Conservation (phyloP, 768 basidiomycete species). For the Roridomyces roridus region DNA sequence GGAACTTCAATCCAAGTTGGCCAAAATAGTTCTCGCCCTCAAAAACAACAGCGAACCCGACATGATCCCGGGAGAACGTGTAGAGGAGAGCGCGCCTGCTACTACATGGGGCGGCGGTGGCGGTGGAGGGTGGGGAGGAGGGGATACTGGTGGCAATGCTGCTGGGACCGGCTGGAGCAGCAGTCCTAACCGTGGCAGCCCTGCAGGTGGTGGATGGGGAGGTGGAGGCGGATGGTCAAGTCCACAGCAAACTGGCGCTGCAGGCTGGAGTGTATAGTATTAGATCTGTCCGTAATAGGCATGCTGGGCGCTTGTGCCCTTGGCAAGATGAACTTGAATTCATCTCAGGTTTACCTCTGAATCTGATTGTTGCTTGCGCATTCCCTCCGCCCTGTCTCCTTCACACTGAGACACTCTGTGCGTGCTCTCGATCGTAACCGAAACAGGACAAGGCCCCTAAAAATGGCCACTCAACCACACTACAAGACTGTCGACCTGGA, state of each 20-base stretch:
- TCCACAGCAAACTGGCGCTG: conserved; percentile 52
- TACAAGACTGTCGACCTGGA: conserved; percentile 5
- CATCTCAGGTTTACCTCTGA: no score
- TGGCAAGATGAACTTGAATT: no score
- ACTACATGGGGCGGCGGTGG: conserved; percentile 34
- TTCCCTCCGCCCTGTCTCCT: no score
- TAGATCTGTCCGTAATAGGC: conserved; percentile 10
- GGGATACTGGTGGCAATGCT: conserved; percentile 1
- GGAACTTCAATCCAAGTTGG: conserved; percentile 82
- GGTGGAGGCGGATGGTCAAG: conserved; percentile 50
- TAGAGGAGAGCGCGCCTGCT: conserved; percentile 18
- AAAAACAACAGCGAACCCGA: conserved; percentile 66
- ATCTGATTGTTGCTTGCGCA: no score
- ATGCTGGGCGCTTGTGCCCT: not conserved
- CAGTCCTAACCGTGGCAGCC: conserved; percentile 20
- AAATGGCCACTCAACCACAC: conserved; percentile 3
- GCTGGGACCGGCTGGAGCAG: conserved; percentile 25
- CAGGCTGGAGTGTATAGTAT: conserved; percentile 60
- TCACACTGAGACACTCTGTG: no score
- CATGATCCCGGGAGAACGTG: conserved; percentile 37
- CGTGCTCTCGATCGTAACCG: no score
- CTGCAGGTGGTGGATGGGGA: conserved; percentile 42
- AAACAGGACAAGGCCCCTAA: no score
- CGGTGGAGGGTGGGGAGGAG: conserved; percentile 34
- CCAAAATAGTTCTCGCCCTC: conserved; percentile 77